Evolutionary conservation across 2,329 filamentous ascomycete genomes (phyloP).

Genomic region (Plenodomus lindquistii): DNA sequence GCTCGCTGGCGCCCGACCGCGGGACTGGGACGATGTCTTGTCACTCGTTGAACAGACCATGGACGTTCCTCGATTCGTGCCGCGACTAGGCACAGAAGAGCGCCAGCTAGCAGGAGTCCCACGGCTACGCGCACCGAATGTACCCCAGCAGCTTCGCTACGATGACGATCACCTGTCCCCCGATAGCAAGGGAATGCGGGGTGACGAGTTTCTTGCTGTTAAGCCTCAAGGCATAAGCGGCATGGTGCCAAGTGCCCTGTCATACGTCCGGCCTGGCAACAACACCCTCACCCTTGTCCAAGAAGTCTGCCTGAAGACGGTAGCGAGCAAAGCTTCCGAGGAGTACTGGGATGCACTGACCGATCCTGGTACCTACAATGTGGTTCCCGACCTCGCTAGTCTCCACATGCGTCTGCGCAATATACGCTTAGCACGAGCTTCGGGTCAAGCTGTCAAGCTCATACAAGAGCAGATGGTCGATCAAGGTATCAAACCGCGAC

Average conservation of each 20-base stretch:
- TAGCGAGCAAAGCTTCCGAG: constrained; percentile 64
- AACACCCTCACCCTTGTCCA: constrained; percentile 71
- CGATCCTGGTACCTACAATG: constrained; percentile 52
- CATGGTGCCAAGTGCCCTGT: constrained; percentile 36
- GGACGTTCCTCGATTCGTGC: constrained; percentile 65
- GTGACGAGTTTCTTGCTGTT: constrained; percentile 39
- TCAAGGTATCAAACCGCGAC: constrained; percentile 32
- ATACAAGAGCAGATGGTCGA: constrained; percentile 49
- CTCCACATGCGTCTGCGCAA: constrained; percentile 70
- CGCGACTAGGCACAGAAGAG: constrained; percentile 39
- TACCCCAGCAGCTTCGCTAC: constrained; percentile 26
- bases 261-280: constrained; percentile 55
- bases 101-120: constrained; percentile 31
- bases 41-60: constrained; percentile 81
- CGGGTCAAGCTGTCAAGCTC: constrained; percentile 62
- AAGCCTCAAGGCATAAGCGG: constrained; percentile 19
- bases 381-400: constrained; percentile 74
- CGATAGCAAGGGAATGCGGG: constrained; percentile 22
- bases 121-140: constrained; percentile 42
- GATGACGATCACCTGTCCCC: constrained; percentile 36
- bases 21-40: constrained; percentile 73
- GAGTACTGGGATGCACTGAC: constrained; percentile 81
- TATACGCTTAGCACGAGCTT: constrained; percentile 68
- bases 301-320: constrained; percentile 63
- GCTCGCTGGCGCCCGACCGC: constrained; percentile 62